Conservation (phyloP, 768 basidiomycete genomes). For the Hygrophorus russula region DNA sequence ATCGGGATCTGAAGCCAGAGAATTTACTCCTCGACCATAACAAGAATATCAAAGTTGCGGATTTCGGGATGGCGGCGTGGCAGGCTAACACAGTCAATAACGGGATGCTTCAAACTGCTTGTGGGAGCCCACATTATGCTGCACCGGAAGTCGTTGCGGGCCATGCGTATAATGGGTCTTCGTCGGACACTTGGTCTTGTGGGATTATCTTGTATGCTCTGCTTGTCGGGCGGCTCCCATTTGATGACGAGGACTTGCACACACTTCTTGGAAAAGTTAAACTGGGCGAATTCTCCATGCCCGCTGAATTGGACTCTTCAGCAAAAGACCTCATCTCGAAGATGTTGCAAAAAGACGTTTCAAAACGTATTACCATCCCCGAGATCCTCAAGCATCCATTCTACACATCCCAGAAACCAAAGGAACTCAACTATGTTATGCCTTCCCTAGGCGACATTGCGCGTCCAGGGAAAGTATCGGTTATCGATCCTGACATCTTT, state of each 20-base stretch:
- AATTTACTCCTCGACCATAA: constrained; percentile 80
- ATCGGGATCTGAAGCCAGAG: constrained; percentile 91
- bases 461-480: constrained; percentile 43
- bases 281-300: constrained; percentile 63
- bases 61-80: constrained; percentile 98
- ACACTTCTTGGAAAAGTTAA: constrained; percentile 76
- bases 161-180: constrained; percentile 70
- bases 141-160: constrained; percentile 87
- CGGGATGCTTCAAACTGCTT: constrained; percentile 64
- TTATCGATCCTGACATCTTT: constrained; percentile 85
- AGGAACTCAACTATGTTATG: constrained; percentile 27
- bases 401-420: constrained; percentile 45
- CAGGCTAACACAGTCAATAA: constrained; percentile 39
- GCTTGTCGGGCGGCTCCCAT: constrained; percentile 81
- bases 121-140: constrained; percentile 93
- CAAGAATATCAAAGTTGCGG: constrained; percentile 87
- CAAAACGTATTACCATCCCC: constrained; percentile 69
- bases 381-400: constrained; percentile 78
- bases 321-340: constrained; percentile 69
- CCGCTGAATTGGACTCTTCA: constrained; percentile 49
- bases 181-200: constrained; percentile 96
- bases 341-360: constrained; percentile 74
- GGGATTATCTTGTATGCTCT: constrained; percentile 88
- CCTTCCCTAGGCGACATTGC: constrained; percentile 61
- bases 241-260: constrained; percentile 80